Base-by-base conservation (phyloP, 2,329 filamentous ascomycete genomes). In the Ophiocordyceps camponoti-leonardi region DNA sequence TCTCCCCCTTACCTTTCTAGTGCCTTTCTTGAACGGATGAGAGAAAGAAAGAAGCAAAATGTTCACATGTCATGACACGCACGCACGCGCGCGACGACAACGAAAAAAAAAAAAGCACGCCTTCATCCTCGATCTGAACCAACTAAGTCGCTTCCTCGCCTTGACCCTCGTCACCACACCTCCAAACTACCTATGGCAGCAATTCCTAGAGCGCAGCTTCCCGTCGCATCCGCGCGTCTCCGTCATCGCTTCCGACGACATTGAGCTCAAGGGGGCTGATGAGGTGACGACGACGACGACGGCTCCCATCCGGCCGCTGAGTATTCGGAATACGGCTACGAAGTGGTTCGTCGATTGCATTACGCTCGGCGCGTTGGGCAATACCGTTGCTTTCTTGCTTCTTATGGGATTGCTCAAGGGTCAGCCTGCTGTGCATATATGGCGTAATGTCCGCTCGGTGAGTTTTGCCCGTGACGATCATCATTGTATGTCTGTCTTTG, bases 151-250 rank as follows among this genome's bases (percentile, higher is more conserved):
- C 50, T 79, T 78, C 57, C 65, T 73, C 37, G 60, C 67, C 35
- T 66, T 73, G 45, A 65, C 72, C 3, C 56, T 77, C 46, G 58
- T 77, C 40, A 69, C 69, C 5, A 67, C 72, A 1, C 75, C 75
- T 7, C 67, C 74, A 44, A 76, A 75, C 50, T 77, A 72, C 52
- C 58, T 72, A 46, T 79, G 75, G 74, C 72, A 78, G 51, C 66
- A 70, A 46, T 66, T 66, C 28, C 65, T 77, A 28, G 73, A 77
- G 56, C 61, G 63, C 20, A 64, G 57, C 11, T 74, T 75, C 46
- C 73, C 74, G 0, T 71, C 69, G 0, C 65, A 67, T 50, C 57
- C 53, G 12, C n/a, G 49, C 0, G 28, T 37, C 35, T 18, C 35
- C 35, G 16, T 45, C 26, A 2, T 49, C 45, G 20, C 44, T 43